Evolutionary conservation across 768 basidiomycete genomes (phyloP).

Genomic region (Leccinum ochraceum): DNA sequence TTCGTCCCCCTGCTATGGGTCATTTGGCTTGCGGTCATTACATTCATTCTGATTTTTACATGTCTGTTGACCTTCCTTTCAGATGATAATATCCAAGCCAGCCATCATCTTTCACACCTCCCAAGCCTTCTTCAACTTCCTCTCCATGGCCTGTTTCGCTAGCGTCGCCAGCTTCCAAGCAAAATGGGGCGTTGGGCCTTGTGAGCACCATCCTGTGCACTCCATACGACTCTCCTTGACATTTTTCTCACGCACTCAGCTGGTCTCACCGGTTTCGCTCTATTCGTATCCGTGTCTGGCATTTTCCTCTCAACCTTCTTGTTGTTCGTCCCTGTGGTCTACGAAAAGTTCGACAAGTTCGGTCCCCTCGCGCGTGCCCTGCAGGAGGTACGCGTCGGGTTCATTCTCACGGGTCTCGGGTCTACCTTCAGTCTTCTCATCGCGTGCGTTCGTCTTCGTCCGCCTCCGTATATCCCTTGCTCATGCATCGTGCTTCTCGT

Average conservation of each 20-base stretch:
- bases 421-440: constrained; percentile 68
- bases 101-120: constrained; percentile 73
- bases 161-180: constrained; percentile 89
- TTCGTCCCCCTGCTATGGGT: constrained; percentile 65
- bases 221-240: constrained; percentile 15
- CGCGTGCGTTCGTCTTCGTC: constrained; percentile 52
- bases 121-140: constrained; percentile 91
- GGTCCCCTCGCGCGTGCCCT: constrained; percentile 76
- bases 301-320: constrained; percentile 76
- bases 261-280: constrained; percentile 81
- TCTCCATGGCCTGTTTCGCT: constrained; percentile 90
- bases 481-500: constrained; percentile 16
- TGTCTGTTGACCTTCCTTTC: constrained; percentile 16
- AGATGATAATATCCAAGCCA: constrained; percentile 91
- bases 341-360: constrained; percentile 85
- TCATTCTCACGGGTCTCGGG: constrained; percentile 79
- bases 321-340: constrained; percentile 74
- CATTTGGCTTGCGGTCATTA: constrained; percentile 68
- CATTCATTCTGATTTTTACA: constrained; percentile 13
- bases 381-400: constrained; percentile 78
- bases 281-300: constrained; percentile 74
- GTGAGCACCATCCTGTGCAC: constrained; percentile 48
- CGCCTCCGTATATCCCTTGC: constrained; percentile 2
- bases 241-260: constrained; percentile 45
- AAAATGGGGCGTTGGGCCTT: constrained; percentile 81